Percentiles rank a stretch among this genome's conserved stretches.
Conservation (phyloP, 805 yeast species). For the Metschnikowia bowlesiae region DNA sequence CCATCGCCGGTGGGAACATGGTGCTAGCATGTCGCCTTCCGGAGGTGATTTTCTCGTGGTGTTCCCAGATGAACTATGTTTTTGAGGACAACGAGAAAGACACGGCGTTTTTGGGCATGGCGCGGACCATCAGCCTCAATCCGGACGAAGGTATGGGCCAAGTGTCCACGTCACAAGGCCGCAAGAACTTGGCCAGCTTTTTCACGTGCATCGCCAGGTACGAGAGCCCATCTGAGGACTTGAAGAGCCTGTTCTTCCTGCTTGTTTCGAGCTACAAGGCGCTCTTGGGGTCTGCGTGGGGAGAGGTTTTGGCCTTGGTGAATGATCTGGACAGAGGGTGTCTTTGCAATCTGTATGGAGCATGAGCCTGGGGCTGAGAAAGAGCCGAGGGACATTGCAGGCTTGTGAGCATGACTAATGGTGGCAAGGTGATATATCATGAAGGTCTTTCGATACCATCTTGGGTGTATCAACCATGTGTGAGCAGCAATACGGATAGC, state of each 20-base stretch:
- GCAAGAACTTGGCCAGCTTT: conserved; percentile 47
- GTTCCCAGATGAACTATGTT: conserved; percentile 58
- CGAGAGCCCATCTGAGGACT: conserved; percentile 44
- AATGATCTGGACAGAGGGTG: conserved; percentile 25
- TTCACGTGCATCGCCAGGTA: conserved; percentile 57
- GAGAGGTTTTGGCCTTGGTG: conserved; percentile 26
- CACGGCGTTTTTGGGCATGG: conserved; percentile 79
- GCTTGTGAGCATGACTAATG: too few relatives aligned
- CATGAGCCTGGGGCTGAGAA: neutral
- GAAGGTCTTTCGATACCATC: too few relatives aligned
- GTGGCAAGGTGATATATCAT: too few relatives aligned
- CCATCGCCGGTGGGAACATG: conserved; percentile 38
- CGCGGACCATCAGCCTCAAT: conserved; percentile 58
- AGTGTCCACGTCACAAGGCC: conserved; percentile 40
- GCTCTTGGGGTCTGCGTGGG: conserved; percentile 44
- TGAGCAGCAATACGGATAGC: too few relatives aligned
- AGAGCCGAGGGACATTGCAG: too few relatives aligned
- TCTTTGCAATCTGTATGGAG: conserved; percentile 12
- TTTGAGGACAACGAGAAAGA: conserved; percentile 87
- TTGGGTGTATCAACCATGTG: too few relatives aligned
- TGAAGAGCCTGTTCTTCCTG: conserved; percentile 42
- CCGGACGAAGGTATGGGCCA: conserved; percentile 58
- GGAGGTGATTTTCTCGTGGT: conserved; percentile 64
- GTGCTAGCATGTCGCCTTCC: conserved; percentile 53
- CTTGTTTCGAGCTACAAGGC: conserved; percentile 43